phyloP scores from a whole-genome alignment of 176 grass and related monocot genomes.

The Carex littledalei region DNA sequence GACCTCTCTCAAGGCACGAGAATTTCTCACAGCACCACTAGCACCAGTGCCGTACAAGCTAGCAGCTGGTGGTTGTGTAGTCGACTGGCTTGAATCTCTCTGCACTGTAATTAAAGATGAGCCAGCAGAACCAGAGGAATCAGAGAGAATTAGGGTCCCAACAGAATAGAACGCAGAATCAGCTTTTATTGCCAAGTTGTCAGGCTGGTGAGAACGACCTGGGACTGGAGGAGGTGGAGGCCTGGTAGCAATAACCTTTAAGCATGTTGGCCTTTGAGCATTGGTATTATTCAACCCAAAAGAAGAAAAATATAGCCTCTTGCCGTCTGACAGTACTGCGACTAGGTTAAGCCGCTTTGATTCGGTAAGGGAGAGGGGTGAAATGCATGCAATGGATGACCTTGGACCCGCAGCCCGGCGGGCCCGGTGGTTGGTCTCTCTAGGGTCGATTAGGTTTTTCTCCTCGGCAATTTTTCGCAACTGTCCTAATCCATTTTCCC shows the following conservation, averaged over 20 bases:
- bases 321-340: conserved; percentile 92
- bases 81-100: conserved; percentile 65
- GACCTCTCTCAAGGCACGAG: conserved; percentile 65
- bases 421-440: conserved; percentile 58
- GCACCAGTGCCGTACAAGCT: conserved; percentile 56
- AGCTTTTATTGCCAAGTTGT: conserved; percentile 87
- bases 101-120: conserved; percentile 87
- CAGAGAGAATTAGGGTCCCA: conserved; percentile 80
- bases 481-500: conserved; percentile 60
- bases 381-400: conserved; percentile 70
- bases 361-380: conserved; percentile 70
- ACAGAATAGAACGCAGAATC: conserved; percentile 89
- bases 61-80: conserved; percentile 57
- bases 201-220: conserved; percentile 63
- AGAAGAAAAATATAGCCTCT: conserved; percentile 83
- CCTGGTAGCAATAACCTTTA: conserved; percentile 90
- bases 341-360: conserved; percentile 91
- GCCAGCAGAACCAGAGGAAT: conserved; percentile 72
- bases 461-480: conserved; percentile 84
- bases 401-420: conserved; percentile 51
- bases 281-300: conserved; percentile 50
- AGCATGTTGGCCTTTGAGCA: conserved; percentile 75
- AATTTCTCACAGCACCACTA: conserved; percentile 41
- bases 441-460: conserved; percentile 85
- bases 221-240: conserved; percentile 78